Evolutionary conservation across 441 rosid genomes (phyloP), one percentile per base, ranked within the genome.

Genomic region (Pelargonium myrrhifolium): DNA sequence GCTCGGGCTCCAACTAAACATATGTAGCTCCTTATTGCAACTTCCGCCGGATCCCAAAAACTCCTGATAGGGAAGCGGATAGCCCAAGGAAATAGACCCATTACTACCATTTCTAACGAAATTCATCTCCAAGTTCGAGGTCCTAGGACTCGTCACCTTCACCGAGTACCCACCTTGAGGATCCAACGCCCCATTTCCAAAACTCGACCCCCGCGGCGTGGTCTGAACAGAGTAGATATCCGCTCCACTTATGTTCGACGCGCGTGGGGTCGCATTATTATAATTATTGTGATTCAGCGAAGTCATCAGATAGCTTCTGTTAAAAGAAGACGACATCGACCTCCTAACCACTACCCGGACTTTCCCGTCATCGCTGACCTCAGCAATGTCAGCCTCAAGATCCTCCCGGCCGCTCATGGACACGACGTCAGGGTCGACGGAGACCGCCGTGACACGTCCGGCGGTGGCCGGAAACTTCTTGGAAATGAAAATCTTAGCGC

Each of bases 381-480:
- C 92, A 5, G 90, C 90, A 24, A 28, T 5, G 56, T 89, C 90
- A 0, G 94, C 82, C 78, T 86, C 81, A 11, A 89, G 73, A 2
- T 86, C 84, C 45, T 92, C 96, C 20, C 91, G 78, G 6, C 92
- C 89, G 26, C 83, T 86, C 7, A 89, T 81, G 0, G 94, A 89
- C 72, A 92, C 75, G 31, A 89, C 94, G 49, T 89, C 94, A 4
- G 96, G 87, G 39, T 92, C 96, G 47, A 92, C 92, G 7, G 82
- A 73, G 72, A 92, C 87, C 9, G 96, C 86, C 58, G 90, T 82
- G 26, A 92, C 89, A 24, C 88, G 83, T 1, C 82, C 92, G 0
- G 89, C 97, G 0, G 94, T 87, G 43, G 83, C 92, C 0, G 96
- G 94, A 70, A 92, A 92, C 72, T 87, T 89, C 53, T 89, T 92